These are phyloP conservation scores for Sugiyamaella novakii DNA, from an alignment of 1,139 yeast species.

Conservation along the genomic window DNA sequence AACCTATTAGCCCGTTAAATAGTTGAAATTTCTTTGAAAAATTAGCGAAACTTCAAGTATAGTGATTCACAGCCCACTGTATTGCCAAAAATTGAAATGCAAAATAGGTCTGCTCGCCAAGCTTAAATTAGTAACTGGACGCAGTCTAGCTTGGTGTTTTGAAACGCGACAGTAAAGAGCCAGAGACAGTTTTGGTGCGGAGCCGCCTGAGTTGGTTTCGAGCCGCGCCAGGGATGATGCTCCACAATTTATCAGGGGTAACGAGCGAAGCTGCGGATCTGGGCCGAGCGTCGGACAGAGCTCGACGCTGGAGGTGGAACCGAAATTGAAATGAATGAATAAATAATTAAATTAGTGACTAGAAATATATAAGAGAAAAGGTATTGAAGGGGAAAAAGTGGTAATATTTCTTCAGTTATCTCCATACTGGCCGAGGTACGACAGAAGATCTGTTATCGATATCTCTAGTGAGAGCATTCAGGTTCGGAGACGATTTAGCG, in stretches of 20 bases:
- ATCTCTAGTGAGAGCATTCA: conserved; percentile 16
- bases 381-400: neutral
- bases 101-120: neutral
- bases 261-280: too few relatives aligned
- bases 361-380: neutral
- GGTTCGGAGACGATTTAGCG: conserved; percentile 21
- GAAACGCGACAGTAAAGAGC: conserved; percentile 1
- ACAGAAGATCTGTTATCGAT: neutral
- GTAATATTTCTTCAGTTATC: neutral
- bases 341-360: neutral
- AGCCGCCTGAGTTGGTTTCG: too few relatives aligned
- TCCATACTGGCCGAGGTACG: conserved; percentile 7
- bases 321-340: neutral
- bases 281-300: too few relatives aligned
- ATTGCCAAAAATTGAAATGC: too few relatives aligned
- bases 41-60: too few relatives aligned
- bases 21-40: too few relatives aligned
- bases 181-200: too few relatives aligned
- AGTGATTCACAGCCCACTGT: too few relatives aligned
- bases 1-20: too few relatives aligned
- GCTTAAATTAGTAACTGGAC: neutral
- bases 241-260: too few relatives aligned
- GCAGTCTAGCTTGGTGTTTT: neutral
- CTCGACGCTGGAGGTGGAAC: too few relatives aligned
- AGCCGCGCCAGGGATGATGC: too few relatives aligned